Evolutionary conservation across 106 monocot genomes (phyloP).

Genomic region (Triglochin maritima): DNA sequence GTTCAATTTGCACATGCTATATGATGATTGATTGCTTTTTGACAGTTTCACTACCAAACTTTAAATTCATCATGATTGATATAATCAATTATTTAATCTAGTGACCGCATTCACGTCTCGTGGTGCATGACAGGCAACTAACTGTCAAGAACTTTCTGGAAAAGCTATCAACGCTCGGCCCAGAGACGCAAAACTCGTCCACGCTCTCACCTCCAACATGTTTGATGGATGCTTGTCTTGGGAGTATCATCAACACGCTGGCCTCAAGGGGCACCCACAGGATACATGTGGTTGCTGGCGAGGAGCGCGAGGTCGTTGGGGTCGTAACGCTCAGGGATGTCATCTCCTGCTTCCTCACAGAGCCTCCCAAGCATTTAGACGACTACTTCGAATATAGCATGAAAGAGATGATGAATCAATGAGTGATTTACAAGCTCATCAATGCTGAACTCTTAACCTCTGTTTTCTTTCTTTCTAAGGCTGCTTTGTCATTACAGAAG

Average conservation of each 20-base stretch:
- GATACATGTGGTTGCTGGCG: constrained; percentile 62
- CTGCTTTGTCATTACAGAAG: too few species aligned
- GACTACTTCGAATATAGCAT: constrained; percentile 34
- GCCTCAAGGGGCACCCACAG: constrained; percentile 52
- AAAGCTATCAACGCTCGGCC: constrained; percentile 14
- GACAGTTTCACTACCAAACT: too few species aligned
- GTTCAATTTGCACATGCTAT: too few species aligned
- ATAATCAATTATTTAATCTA: too few species aligned
- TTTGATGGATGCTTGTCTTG: constrained; percentile 36
- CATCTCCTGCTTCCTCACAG: constrained; percentile 82
- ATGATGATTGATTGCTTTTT: too few species aligned
- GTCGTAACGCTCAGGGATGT: constrained; percentile 86
- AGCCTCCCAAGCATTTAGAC: constrained; percentile 61
- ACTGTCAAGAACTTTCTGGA: constrained; percentile 76
- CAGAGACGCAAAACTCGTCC: background rate
- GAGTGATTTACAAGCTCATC: too few species aligned
- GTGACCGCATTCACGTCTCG: too few species aligned
- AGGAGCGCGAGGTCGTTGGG: constrained; percentile 46
- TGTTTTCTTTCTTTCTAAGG: too few species aligned
- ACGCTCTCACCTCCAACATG: constrained; percentile 39
- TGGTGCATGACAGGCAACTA: constrained; percentile 35
- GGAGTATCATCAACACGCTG: constrained; percentile 55
- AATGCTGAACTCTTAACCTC: background rate
- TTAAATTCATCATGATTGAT: too few species aligned
- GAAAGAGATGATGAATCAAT: constrained; percentile 25